Evolutionary conservation across 2,329 filamentous ascomycete genomes (phyloP).

Genomic region (Zasmidium citrigriseum): DNA sequence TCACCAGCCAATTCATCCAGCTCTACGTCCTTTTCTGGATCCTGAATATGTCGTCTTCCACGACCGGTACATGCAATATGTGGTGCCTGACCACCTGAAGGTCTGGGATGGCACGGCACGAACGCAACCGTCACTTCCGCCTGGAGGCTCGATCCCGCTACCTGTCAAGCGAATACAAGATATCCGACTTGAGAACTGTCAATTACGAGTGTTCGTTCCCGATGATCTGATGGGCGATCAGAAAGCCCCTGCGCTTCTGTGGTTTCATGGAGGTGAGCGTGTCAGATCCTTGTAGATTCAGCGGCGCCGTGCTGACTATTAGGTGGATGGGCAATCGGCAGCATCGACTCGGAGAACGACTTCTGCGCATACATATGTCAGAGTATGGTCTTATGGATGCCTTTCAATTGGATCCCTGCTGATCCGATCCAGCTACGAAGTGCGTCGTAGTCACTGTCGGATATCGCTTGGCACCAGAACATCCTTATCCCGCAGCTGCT

Average conservation of each 20-base stretch:
- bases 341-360: conserved; percentile 24
- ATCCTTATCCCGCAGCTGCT: conserved; percentile 46
- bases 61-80: conserved; percentile 19
- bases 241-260: conserved; percentile 9
- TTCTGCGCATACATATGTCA: conserved; percentile 24
- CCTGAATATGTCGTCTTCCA: conserved; percentile 24
- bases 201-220: conserved; percentile 21
- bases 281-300: background rate
- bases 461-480: conserved; percentile 48
- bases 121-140: conserved; percentile 11
- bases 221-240: background rate
- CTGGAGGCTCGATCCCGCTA: conserved; percentile 13
- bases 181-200: conserved; percentile 16
- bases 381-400: conserved; percentile 4
- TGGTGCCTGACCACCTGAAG: conserved; percentile 19
- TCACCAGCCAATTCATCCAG: conserved; percentile 18
- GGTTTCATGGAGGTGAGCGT: conserved; percentile 14
- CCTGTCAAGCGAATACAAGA: conserved; percentile 16
- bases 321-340: conserved; percentile 21
- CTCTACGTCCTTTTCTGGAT: conserved; percentile 17
- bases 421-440: conserved; percentile 11
- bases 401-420: background rate
- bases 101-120: conserved; percentile 18
- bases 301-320: background rate
- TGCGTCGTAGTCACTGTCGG: conserved; percentile 21